Evolutionary conservation across 2,329 filamentous ascomycete genomes (phyloP), one percentile per base, ranked within the genome.

Genomic region (Davidsoniella neocaledoniae): DNA sequence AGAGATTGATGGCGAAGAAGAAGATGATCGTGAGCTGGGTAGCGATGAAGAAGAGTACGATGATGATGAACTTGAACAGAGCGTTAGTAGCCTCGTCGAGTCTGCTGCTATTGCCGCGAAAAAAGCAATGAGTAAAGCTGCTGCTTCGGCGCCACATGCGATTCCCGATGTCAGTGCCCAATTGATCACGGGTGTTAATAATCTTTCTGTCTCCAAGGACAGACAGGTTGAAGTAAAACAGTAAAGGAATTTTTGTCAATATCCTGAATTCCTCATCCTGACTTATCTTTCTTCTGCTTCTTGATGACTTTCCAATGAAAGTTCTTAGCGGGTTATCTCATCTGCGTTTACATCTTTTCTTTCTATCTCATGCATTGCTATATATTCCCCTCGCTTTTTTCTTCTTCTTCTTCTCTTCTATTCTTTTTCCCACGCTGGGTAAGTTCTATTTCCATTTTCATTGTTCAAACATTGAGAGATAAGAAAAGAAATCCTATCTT

Each of bases 1-100:
- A 33, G 48, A 58, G 12, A 58, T 58, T 38, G 71, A 73, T 14
- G 70, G 69, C 3, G 62, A 62, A 26, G 61, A 63, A 14, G 59
- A 63, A 36, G 61, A 64, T 2, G 21, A 23, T 23, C 21, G 5
- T 23, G 66, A 56, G 1, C 58, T 58, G 38, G 71, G 72, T 0
- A 64, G 63, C 6, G 60, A 67, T 3, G 67, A 70, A 12, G 66
- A 65, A 17, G 60, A 66, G 12, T 66, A 62, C 26, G 62, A 64
- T 53, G 63, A 60, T 26, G 68, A 68, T 12, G 50, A 45, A 45
- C 38, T 52, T 10, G 54, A 50, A 40, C 44, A 49, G 5, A 49
- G 42, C n/a, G 43, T 53, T 33, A 49, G 43, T 37, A 49, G 33
- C 40, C 36, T 50, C 3, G 51, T 53, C 25, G 51, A 50, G 25